Conservation (phyloP, 1,139 yeast genomes). For the Geotrichum citri-aurantii region DNA sequence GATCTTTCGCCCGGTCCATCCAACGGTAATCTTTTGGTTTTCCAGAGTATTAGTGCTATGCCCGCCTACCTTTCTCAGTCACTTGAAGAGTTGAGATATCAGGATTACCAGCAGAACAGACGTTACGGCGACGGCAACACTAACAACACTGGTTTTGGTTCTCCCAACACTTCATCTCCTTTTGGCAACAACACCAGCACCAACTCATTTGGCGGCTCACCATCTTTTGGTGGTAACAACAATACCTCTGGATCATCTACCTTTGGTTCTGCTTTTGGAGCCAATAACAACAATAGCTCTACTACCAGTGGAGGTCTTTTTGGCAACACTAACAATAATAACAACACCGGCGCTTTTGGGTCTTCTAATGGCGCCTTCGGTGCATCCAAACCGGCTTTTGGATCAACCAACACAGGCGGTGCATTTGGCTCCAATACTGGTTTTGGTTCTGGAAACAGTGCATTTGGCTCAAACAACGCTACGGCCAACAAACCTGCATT, state of each 20-base stretch:
- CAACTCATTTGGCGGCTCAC: slow-evolving; percentile 2
- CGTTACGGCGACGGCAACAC: slow-evolving; percentile 46
- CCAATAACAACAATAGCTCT: slow-evolving; percentile 12
- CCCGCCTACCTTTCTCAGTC: slow-evolving; percentile 81
- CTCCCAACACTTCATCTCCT: slow-evolving; percentile 9
- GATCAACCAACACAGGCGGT: slow-evolving; percentile 9
- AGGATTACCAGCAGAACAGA: slow-evolving; percentile 78
- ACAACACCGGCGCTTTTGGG: slow-evolving; percentile 28
- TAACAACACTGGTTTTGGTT: slow-evolving; percentile 10
- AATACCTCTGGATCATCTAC: slow-evolving; percentile 33
- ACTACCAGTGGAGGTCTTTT: slow-evolving; percentile 27
- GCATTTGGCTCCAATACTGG: slow-evolving; percentile 21
- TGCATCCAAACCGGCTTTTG: slow-evolving; percentile 6
- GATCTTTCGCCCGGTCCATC: slow-evolving; percentile 46
- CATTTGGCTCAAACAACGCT: slow-evolving; percentile 12
- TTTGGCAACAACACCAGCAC: slow-evolving; percentile 12
- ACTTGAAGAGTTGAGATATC: slow-evolving; percentile 80
- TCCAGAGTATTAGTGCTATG: slow-evolving; percentile 78
- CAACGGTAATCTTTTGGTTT: slow-evolving; percentile 46
- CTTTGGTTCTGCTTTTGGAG: slow-evolving; percentile 20
- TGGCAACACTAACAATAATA: slow-evolving; percentile 7
- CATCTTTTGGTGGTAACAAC: slow-evolving; percentile 10
- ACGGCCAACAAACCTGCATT: slow-evolving; percentile 16
- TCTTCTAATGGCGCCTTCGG: slow-evolving; percentile 26
- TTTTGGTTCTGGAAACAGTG: neutral